Percentiles rank a stretch among this genome's conserved stretches.
These are phyloP conservation scores for Triticum timopheevii DNA, from an alignment of 176 grass and related monocot genomes.

Conservation along the genomic window DNA sequence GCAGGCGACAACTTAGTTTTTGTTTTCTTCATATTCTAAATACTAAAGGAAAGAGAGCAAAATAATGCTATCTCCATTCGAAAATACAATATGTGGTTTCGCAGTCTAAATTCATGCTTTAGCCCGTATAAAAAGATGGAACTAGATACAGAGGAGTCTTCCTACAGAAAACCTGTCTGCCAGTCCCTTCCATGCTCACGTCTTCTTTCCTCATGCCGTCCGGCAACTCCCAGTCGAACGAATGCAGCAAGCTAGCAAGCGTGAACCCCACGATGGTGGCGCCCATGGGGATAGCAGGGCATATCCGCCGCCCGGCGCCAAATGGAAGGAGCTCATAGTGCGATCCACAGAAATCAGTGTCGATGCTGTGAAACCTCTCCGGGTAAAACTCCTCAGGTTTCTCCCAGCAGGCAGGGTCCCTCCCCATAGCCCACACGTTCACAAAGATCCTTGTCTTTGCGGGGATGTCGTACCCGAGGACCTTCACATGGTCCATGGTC, in stretches of 20 bases:
- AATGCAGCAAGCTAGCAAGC: constrained; percentile 32
- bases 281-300: constrained; percentile 30
- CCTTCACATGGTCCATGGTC: background rate
- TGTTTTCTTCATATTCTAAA: background rate
- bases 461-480: constrained; percentile 9
- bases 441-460: background rate
- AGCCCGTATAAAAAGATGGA: background rate
- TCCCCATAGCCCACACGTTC: background rate
- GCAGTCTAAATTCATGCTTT: background rate
- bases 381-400: background rate
- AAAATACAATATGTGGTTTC: background rate
- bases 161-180: background rate
- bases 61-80: background rate
- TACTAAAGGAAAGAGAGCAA: background rate
- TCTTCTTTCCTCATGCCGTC: constrained; percentile 6
- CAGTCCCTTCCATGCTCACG: constrained; percentile 22
- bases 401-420: background rate
- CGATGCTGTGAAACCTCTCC: background rate
- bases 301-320: constrained; percentile 37
- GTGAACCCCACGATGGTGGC: constrained; percentile 17
- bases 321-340: constrained; percentile 44
- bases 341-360: constrained; percentile 24
- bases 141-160: constrained; percentile 27
- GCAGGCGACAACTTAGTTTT: too few species aligned
- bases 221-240: constrained; percentile 29